These are phyloP conservation scores for Cladosporium halotolerans DNA, from an alignment of 2,329 filamentous ascomycete species.

Conservation along the genomic window DNA sequence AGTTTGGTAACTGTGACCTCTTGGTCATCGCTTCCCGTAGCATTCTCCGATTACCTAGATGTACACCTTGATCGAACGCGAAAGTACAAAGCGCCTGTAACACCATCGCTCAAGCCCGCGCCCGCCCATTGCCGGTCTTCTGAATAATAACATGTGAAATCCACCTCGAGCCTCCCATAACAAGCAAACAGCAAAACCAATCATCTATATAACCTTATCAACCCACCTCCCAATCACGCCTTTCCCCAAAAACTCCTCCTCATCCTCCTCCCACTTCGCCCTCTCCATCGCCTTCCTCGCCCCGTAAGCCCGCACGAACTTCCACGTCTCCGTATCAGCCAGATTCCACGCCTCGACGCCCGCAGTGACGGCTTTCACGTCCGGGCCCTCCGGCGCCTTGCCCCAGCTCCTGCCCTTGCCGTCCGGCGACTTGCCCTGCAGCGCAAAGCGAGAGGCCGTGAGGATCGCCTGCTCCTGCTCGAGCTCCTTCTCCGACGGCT, in stretches of 20 bases:
- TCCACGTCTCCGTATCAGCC: conserved; percentile 72
- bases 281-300: conserved; percentile 59
- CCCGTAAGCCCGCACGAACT: conserved; percentile 62
- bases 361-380: conserved; percentile 30
- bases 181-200: not conserved
- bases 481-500: conserved; percentile 49
- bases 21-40: no score
- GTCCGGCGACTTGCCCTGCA: conserved; percentile 8
- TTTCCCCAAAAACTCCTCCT: conserved; percentile 59
- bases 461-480: conserved; percentile 52
- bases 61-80: no score
- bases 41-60: no score
- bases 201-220: conserved; percentile 10
- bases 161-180: no score
- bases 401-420: not conserved
- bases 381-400: not conserved
- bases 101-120: no score
- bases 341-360: conserved; percentile 49
- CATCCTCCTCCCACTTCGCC: conserved; percentile 62
- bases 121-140: no score
- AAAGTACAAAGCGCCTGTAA: no score
- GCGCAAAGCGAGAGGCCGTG: conserved; percentile 40
- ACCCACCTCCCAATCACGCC: conserved; percentile 34
- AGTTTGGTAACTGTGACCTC: no score
- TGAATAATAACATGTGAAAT: no score